Conservation (phyloP, 2,329 filamentous ascomycete species). For the Alternaria burnsii region DNA sequence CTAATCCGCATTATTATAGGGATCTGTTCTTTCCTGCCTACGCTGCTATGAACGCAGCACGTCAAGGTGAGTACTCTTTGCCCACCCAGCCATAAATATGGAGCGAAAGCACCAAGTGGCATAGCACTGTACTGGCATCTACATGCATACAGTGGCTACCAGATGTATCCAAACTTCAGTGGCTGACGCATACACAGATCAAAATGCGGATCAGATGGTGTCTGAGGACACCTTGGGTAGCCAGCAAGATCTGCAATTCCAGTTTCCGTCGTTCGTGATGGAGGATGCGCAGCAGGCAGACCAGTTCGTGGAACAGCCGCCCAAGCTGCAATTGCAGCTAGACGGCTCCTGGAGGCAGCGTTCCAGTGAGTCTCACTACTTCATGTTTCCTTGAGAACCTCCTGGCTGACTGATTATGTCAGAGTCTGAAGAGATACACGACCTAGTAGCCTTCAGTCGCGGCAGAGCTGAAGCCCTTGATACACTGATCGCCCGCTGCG, state of each 20-base stretch:
- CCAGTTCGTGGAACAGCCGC: not conserved
- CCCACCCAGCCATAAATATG: not conserved
- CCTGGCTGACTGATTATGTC: not conserved
- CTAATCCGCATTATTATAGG: not conserved
- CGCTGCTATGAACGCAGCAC: not conserved
- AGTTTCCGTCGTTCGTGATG: not conserved
- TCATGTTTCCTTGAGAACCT: not conserved
- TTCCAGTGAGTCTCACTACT: not conserved
- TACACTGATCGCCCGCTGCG: slow-evolving; percentile 86
- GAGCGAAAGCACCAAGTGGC: not conserved
- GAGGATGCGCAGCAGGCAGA: not conserved
- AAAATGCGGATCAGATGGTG: not conserved
- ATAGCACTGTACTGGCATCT: not conserved
- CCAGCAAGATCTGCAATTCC: not conserved
- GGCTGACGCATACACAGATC: slow-evolving; percentile 8
- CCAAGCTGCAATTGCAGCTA: not conserved
- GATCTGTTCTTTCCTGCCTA: not conserved
- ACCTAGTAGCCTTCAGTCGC: slow-evolving; percentile 5
- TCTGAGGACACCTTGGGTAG: not conserved
- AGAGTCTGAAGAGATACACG: not conserved
- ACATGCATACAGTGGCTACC: not conserved
- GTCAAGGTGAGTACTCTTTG: slow-evolving; percentile 5
- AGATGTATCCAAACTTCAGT: not conserved
- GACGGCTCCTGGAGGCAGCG: not conserved
- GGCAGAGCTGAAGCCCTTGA: not conserved